phyloP scores from a whole-genome alignment of 371 early-diverging fungal species.

The Batkoa obscura region DNA sequence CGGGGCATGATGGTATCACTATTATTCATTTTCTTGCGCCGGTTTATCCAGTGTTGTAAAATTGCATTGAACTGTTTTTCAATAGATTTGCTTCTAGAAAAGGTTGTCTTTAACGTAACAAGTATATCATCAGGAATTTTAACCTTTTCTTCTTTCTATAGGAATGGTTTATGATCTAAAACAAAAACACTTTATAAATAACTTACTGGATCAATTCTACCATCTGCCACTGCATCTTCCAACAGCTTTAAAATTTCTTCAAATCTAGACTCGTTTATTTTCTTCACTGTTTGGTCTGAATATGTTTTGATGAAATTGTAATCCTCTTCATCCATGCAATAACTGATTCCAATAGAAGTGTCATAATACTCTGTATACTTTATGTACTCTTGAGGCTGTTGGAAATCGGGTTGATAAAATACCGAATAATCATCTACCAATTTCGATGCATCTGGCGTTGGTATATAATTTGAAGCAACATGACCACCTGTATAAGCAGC shows the following conservation, averaged over 20 bases:
- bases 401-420: slow-evolving; percentile 42
- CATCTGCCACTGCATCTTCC: slow-evolving; percentile 25
- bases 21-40: slow-evolving; percentile 3
- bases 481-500: slow-evolving; percentile 39
- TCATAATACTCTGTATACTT: slow-evolving; percentile 78
- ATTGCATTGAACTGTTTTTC: neutral
- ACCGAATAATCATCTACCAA: slow-evolving; percentile 35
- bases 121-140: neutral
- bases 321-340: slow-evolving; percentile 77
- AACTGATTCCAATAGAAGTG: slow-evolving; percentile 60
- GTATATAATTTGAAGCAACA: slow-evolving; percentile 46
- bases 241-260: slow-evolving; percentile 61
- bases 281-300: slow-evolving; percentile 16
- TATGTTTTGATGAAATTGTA: slow-evolving; percentile 38
- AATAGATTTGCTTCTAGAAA: neutral
- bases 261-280: slow-evolving; percentile 43
- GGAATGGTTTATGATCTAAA: neutral
- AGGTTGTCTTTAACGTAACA: neutral
- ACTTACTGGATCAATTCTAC: slow-evolving; percentile 19
- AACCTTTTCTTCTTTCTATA: neutral
- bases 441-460: slow-evolving; percentile 78
- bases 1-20: slow-evolving; percentile 24
- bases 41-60: slow-evolving; percentile 6
- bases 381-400: slow-evolving; percentile 58
- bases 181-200: neutral